These are phyloP conservation scores for Malus asiatica DNA, from an alignment of 306 rosid genomes.

Conservation along the genomic window DNA sequence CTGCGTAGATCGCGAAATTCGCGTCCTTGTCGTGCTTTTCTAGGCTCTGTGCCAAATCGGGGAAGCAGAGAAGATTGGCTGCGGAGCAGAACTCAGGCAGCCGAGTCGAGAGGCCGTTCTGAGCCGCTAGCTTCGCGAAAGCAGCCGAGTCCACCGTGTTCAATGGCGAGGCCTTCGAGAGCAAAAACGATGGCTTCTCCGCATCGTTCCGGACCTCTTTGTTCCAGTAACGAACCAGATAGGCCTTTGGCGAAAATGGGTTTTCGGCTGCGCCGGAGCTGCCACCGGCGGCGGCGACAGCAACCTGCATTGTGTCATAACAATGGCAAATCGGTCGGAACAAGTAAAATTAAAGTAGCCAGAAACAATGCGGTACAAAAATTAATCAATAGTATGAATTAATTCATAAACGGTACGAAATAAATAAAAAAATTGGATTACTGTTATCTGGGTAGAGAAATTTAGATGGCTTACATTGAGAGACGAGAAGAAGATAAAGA, in stretches of 20 bases:
- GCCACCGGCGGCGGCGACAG: slow-evolving; percentile 2
- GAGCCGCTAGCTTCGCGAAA: slow-evolving; percentile 55
- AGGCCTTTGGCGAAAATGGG: slow-evolving; percentile 78
- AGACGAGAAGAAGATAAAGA: slow-evolving; percentile 50
- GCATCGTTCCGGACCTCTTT: slow-evolving; percentile 68
- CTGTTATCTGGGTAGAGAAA: neutral
- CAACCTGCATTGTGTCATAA: slow-evolving; percentile 60
- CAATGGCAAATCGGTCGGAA: slow-evolving; percentile 12
- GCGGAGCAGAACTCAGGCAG: slow-evolving; percentile 73
- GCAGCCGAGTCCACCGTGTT: slow-evolving; percentile 50
- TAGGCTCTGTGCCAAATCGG: slow-evolving; percentile 45
- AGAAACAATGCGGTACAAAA: neutral
- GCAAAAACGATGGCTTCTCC: slow-evolving; percentile 46
- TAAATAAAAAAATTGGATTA: neutral
- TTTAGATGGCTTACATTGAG: slow-evolving; percentile 54
- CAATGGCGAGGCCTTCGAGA: slow-evolving; percentile 75
- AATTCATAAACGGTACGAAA: neutral
- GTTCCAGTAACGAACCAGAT: slow-evolving; percentile 72
- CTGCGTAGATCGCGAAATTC: slow-evolving; percentile 38
- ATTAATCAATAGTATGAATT: neutral
- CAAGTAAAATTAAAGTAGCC: neutral
- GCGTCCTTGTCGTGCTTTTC: slow-evolving; percentile 60
- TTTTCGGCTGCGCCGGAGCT: slow-evolving; percentile 27
- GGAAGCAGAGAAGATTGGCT: slow-evolving; percentile 72
- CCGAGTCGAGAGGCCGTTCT: slow-evolving; percentile 42